Evolutionary conservation across 78 protist species (phyloP).

Genomic region (Anaeramoeba ignava): DNA sequence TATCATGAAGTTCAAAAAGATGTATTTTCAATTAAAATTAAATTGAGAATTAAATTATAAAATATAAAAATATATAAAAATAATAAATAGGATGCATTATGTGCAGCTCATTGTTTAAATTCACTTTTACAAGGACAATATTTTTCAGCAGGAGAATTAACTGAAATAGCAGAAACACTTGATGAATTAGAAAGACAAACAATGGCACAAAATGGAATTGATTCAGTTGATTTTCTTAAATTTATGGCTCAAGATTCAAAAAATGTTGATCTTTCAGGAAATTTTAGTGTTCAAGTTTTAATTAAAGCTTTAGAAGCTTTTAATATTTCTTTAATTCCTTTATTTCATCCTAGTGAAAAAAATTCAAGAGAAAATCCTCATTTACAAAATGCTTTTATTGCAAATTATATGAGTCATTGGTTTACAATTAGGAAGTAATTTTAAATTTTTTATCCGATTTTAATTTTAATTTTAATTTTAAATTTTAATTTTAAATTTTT

Average conservation of each 20-base stretch:
- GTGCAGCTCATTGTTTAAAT: conserved; percentile 43
- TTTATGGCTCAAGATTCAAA: conserved; percentile 34
- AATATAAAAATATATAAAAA: too few species aligned
- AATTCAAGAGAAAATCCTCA: conserved; percentile 10
- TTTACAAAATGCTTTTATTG: conserved; percentile 19
- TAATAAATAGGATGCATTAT: conserved; percentile 33
- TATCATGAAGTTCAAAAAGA: too few species aligned
- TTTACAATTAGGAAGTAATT: conserved; percentile 36
- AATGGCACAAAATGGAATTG: conserved; percentile 34
- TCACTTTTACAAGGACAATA: conserved; percentile 29
- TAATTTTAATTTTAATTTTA: too few species aligned
- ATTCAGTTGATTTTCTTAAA: conserved; percentile 19
- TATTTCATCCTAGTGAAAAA: not conserved
- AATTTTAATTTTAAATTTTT: too few species aligned
- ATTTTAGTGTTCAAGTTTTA: conserved; percentile 31
- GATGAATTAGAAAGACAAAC: conserved; percentile 29
- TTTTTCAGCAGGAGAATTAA: conserved; percentile 31
- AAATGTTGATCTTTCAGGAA: conserved; percentile 40
- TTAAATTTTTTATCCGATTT: too few species aligned
- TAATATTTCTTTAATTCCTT: conserved; percentile 1
- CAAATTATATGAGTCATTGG: conserved; percentile 26
- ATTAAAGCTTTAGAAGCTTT: conserved; percentile 18
- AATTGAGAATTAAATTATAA: too few species aligned
- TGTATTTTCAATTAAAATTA: too few species aligned
- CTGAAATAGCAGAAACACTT: conserved; percentile 30